These are phyloP conservation scores for Lactifluus hygrophoroides DNA, from an alignment of 768 basidiomycete species.

Conservation along the genomic window DNA sequence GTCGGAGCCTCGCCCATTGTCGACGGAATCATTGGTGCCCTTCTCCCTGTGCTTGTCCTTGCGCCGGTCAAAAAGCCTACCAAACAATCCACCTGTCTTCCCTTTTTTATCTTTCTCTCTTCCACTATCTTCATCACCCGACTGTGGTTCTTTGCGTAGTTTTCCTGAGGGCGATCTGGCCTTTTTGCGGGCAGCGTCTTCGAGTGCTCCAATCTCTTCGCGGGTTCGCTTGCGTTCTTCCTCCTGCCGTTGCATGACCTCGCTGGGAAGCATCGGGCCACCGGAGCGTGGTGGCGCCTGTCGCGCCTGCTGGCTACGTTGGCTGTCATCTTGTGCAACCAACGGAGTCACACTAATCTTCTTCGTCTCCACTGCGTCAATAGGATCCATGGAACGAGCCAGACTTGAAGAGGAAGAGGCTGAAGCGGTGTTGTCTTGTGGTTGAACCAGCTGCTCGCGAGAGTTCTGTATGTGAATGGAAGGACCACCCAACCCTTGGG, in stretches of 20 bases:
- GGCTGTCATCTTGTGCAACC: slow-evolving; percentile 52
- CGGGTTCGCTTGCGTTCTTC: slow-evolving; percentile 45
- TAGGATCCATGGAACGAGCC: slow-evolving; percentile 47
- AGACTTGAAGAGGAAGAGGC: slow-evolving; percentile 25
- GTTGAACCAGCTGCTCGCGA: slow-evolving; percentile 37
- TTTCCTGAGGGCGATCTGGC: slow-evolving; percentile 28
- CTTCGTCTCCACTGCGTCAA: slow-evolving; percentile 62
- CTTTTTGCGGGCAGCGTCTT: slow-evolving; percentile 43
- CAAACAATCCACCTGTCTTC: slow-evolving; percentile 58
- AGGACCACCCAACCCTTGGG: slow-evolving; percentile 22
- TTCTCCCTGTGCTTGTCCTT: slow-evolving; percentile 69
- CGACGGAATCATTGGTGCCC: slow-evolving; percentile 33
- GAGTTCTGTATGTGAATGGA: slow-evolving; percentile 38
- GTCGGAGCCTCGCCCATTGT: slow-evolving; percentile 29
- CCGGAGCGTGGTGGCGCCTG: slow-evolving; percentile 15
- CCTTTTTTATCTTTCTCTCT: slow-evolving; percentile 58
- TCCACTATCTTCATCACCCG: slow-evolving; percentile 33
- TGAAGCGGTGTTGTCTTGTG: slow-evolving; percentile 24
- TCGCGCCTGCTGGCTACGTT: slow-evolving; percentile 14
- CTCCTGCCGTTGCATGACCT: slow-evolving; percentile 38
- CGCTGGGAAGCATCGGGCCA: slow-evolving; percentile 32
- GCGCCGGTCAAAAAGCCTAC: slow-evolving; percentile 64
- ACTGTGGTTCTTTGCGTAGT: slow-evolving; percentile 38
- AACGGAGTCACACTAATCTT: slow-evolving; percentile 73
- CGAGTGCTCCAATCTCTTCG: slow-evolving; percentile 40